Conservation (phyloP, 108 stramenopile genomes). For the Licmophora abbreviata region DNA sequence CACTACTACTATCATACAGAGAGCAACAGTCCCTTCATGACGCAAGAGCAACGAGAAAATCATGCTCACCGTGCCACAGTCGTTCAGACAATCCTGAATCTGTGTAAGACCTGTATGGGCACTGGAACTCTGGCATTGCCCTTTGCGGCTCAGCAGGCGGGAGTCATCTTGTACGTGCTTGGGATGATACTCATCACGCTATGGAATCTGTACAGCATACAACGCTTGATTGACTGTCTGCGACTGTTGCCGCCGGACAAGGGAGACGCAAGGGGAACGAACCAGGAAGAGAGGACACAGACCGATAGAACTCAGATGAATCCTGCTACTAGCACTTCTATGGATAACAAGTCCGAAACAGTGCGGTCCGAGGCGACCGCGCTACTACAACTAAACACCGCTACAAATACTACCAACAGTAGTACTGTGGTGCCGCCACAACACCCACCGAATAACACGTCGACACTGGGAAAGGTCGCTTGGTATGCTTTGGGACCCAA, state of each 20-base stretch:
- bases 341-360: not conserved
- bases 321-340: not conserved
- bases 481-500: conserved; percentile 57
- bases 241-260: conserved; percentile 13
- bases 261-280: not conserved
- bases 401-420: too few species aligned
- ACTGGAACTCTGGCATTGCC: conserved; percentile 70
- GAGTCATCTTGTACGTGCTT: conserved; percentile 38
- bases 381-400: too few species aligned
- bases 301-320: too few species aligned
- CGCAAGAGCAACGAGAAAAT: not conserved
- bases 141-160: conserved; percentile 69
- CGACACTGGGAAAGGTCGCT: conserved; percentile 46
- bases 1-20: too few species aligned
- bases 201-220: conserved; percentile 65
- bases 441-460: conserved; percentile 43
- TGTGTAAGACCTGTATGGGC: conserved; percentile 46
- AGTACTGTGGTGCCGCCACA: not conserved
- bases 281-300: not conserved
- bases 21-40: too few species aligned
- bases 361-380: too few species aligned
- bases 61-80: conserved; percentile 20
- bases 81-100: conserved; percentile 40
- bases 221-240: conserved; percentile 39
- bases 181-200: conserved; percentile 43